Conservation (phyloP, 257 asterid genomes). For the Thymus quinquecostatus region DNA sequence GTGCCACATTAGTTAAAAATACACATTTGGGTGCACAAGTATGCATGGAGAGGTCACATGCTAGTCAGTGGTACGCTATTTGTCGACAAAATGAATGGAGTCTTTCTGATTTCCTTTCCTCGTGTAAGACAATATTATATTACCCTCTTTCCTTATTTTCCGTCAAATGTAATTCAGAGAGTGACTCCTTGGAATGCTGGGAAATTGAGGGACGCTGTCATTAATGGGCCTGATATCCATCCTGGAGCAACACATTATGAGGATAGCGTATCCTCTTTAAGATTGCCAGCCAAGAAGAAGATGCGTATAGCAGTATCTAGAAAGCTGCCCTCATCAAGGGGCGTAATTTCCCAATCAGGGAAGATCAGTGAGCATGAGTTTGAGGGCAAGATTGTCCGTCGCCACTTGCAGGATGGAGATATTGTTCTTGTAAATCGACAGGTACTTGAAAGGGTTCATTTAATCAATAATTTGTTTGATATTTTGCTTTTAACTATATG, state of each 20-base stretch:
- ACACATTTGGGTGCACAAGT: not conserved
- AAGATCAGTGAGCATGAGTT: constrained; percentile 64
- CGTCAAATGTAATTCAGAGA: constrained; percentile 51
- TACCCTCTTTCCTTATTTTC: constrained; percentile 9
- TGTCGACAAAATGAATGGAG: constrained; percentile 6
- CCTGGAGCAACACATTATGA: constrained; percentile 81
- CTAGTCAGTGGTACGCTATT: not conserved
- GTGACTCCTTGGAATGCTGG: constrained; percentile 96
- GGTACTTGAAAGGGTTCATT: constrained; percentile 49
- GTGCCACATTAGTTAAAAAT: not conserved
- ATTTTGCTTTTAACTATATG: constrained; percentile 16
- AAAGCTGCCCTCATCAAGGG: constrained; percentile 88
- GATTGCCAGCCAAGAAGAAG: constrained; percentile 48
- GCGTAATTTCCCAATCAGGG: constrained; percentile 60
- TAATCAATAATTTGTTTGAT: constrained; percentile 8
- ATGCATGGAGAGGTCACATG: constrained; percentile 10
- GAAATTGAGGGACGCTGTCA: constrained; percentile 72
- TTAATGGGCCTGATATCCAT: constrained; percentile 87
- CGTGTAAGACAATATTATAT: not conserved
- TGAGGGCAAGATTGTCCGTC: constrained; percentile 82
- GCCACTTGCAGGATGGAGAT: constrained; percentile 98
- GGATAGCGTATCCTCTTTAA: constrained; percentile 67
- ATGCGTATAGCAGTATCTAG: constrained; percentile 70
- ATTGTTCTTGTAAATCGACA: constrained; percentile 96
- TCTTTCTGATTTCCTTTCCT: not conserved